phyloP scores from a whole-genome alignment of 768 basidiomycete genomes.

The Kwoniella bestiolae region DNA sequence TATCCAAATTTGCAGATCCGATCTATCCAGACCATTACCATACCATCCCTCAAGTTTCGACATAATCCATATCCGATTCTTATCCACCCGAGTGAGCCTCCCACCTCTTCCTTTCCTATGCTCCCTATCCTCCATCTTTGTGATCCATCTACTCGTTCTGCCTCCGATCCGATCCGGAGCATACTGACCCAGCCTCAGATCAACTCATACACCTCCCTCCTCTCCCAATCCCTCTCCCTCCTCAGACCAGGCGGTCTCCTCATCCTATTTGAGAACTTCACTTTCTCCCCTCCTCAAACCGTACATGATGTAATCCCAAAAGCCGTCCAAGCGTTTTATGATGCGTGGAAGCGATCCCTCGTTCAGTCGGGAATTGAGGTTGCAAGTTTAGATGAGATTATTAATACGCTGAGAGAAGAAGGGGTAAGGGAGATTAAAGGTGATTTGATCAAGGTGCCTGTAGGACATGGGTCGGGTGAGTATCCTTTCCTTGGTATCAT shows the following conservation, averaged over 20 bases:
- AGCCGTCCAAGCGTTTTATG: constrained; percentile 1
- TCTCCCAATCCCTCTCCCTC: constrained; percentile 1
- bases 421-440: constrained; percentile 3
- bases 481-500: background rate
- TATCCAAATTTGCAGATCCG: constrained; percentile 17
- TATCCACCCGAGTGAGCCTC: constrained; percentile 26
- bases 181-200: no score
- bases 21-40: constrained; percentile 31
- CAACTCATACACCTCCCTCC: background rate
- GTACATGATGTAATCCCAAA: background rate
- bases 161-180: no score
- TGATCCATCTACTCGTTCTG: no score
- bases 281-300: background rate
- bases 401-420: background rate
- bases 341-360: background rate
- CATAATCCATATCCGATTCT: constrained; percentile 41
- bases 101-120: background rate
- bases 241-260: constrained; percentile 31
- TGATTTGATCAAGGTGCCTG: constrained; percentile 11
- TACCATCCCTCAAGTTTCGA: constrained; percentile 32
- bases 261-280: constrained; percentile 30
- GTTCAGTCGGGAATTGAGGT: background rate
- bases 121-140: no score
- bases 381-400: background rate
- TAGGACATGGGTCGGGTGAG: constrained; percentile 3